phyloP scores from a whole-genome alignment of 768 basidiomycete genomes.

The Kwoniella shandongensis region DNA sequence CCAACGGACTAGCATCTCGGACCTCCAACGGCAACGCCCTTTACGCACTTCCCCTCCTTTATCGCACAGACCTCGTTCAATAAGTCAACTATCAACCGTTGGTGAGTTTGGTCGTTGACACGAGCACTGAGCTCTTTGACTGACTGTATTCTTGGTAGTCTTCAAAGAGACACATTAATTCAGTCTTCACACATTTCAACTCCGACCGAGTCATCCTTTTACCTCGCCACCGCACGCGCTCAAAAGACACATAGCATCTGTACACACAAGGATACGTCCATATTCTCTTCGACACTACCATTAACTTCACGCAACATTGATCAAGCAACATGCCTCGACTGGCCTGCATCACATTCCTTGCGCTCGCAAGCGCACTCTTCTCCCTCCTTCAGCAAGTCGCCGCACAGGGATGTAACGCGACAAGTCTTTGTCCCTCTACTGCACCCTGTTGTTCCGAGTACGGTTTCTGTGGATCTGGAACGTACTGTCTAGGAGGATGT shows the following conservation, averaged over 20 bases:
- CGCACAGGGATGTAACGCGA: conserved; percentile 34
- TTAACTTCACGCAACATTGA: not conserved
- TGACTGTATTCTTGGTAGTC: no score
- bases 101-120: no score
- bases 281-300: not conserved
- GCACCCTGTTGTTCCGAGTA: conserved; percentile 57
- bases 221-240: not conserved
- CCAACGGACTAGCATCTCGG: no score
- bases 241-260: no score
- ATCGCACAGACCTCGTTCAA: not conserved
- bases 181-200: no score
- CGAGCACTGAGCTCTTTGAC: no score
- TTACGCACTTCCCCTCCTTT: not conserved
- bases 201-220: not conserved
- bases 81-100: no score
- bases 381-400: conserved; percentile 9
- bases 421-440: conserved; percentile 29
- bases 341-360: no score
- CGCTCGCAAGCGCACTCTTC: conserved; percentile 4
- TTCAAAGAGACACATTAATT: no score
- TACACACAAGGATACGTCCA: not conserved
- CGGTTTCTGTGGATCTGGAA: conserved; percentile 60
- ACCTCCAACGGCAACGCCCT: no score
- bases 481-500: conserved; percentile 81
- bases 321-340: no score